Percentiles rank a stretch among this genome's conserved stretches.
phyloP scores from a whole-genome alignment of 805 yeast species.

The Candida germanica region DNA sequence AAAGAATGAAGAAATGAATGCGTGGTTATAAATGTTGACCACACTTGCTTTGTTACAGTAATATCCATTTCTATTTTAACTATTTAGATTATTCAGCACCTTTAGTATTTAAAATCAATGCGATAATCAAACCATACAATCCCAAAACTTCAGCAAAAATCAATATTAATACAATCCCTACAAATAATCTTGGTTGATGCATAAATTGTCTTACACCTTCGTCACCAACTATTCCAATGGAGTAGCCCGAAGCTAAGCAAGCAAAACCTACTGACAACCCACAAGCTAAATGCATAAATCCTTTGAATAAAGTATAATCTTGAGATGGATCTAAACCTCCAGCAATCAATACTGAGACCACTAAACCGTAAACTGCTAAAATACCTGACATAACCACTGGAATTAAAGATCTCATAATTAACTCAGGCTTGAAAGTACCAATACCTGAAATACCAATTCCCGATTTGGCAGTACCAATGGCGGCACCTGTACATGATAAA shows the following conservation, averaged over 20 bases:
- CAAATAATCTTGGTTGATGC: slow-evolving; percentile 86
- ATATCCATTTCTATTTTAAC: too few species aligned
- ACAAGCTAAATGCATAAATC: slow-evolving; percentile 97
- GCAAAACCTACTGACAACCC: slow-evolving; percentile 96
- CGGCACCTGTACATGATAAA: slow-evolving; percentile 95
- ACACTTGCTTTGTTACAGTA: too few species aligned
- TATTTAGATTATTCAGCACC: slow-evolving; percentile 43
- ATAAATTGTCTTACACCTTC: slow-evolving; percentile 86
- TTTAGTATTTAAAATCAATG: slow-evolving; percentile 86
- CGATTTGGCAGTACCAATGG: slow-evolving; percentile 96
- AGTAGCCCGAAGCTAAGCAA: slow-evolving; percentile 94
- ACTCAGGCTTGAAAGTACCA: slow-evolving; percentile 95
- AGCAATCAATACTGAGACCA: slow-evolving; percentile 93
- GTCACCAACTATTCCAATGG: slow-evolving; percentile 92
- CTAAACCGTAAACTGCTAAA: slow-evolving; percentile 93
- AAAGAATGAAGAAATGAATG: too few species aligned
- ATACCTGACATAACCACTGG: slow-evolving; percentile 99
- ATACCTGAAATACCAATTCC: slow-evolving; percentile 98
- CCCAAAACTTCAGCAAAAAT: slow-evolving; percentile 92
- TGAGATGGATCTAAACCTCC: slow-evolving; percentile 79
- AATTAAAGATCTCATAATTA: slow-evolving; percentile 90
- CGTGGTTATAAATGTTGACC: too few species aligned
- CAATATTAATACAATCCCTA: slow-evolving; percentile 83
- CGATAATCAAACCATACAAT: slow-evolving; percentile 91
- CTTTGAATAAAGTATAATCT: slow-evolving; percentile 83